These are phyloP conservation scores for Alternaria alternata DNA, from an alignment of 2,329 filamentous ascomycete species.

Conservation along the genomic window DNA sequence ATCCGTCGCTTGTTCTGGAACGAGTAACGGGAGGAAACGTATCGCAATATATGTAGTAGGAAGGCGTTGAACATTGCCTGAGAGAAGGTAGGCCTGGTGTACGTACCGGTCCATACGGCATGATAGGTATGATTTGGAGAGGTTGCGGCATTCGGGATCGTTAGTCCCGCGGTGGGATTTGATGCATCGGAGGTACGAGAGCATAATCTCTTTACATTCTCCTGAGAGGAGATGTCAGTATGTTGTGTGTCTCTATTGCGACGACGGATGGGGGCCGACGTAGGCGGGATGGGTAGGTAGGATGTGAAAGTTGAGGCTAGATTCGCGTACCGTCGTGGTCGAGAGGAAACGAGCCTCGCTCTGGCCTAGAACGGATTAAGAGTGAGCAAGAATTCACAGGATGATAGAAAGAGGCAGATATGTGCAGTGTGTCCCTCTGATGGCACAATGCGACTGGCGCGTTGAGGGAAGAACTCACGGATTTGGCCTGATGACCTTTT, in stretches of 20 bases:
- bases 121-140: slow-evolving; percentile 87
- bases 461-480: slow-evolving; percentile 63
- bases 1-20: slow-evolving; percentile 25
- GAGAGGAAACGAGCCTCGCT: slow-evolving; percentile 93
- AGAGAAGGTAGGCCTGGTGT: slow-evolving; percentile 10
- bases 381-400: slow-evolving; percentile 7
- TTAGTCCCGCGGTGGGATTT: slow-evolving; percentile 85
- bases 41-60: not conserved
- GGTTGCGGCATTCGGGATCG: slow-evolving; percentile 80
- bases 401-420: too few species aligned
- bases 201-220: slow-evolving; percentile 93
- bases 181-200: slow-evolving; percentile 84
- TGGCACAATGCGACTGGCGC: not conserved
- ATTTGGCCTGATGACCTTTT: slow-evolving; percentile 70
- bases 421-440: not conserved
- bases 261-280: slow-evolving; percentile 1
- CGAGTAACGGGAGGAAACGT: fast-evolving
- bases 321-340: slow-evolving; percentile 78
- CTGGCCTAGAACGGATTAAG: slow-evolving; percentile 66
- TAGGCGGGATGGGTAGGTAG: not conserved
- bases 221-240: slow-evolving; percentile 60
- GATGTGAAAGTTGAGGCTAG: slow-evolving; percentile 56
- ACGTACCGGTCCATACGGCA: slow-evolving; percentile 95
- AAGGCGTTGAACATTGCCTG: not conserved
- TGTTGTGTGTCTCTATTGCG: not conserved